Base-by-base conservation (phyloP, 2,329 filamentous ascomycete species). In the Cucurbitaria berberidis region DNA sequence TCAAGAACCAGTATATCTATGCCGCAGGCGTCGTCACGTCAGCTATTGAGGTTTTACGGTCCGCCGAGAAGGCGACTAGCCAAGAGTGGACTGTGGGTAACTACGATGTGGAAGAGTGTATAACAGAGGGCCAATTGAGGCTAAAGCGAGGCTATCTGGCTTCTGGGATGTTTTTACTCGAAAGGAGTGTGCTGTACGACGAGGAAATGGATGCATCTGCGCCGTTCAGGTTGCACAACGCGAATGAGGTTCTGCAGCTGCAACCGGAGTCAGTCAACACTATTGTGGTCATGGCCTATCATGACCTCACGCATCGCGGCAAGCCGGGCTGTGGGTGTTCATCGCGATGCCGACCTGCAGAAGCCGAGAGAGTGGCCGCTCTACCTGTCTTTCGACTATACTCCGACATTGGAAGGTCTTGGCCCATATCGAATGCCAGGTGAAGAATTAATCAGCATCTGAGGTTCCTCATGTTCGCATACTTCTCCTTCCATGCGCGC, bases 151-250 rank as follows among this genome's bases (percentile, higher is more conserved):
- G 75, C 0, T 77, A 66, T 51, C 73, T 69, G 1, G 74, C 76
- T 54, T 72, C 74, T 11, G 73, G 69, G 3, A 74, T 76, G 67
- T 71, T 74, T 36, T 51, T 78, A 38, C 63, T 77, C 48, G 72
- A 77, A 50, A 61, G 74, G 45, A 74, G 69, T 46, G 59, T 77
- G 2, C 48, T 77, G 24, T 76, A 72, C 50, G 74, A 77, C 47
- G 59, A 67, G 45, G 30, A 55, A 22, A 56, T 74, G 36, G 53
- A 57, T 44, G 57, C 64, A 2, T 57, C 52, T 2, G 52, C 53
- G 18, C 51, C 66, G 1, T 77, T 77, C 47, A 42, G 64, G 45
- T 45, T 63, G 34, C 53, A 57, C 40, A 71, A 61, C 30, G 61
- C 52, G 15, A 68, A 69, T 35, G 19, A 38, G 6, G 3, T 53